Evolutionary conservation across 208 protist species (phyloP), one percentile per base, ranked within the genome.

Genomic region (Acanthamoeba castellanii): DNA sequence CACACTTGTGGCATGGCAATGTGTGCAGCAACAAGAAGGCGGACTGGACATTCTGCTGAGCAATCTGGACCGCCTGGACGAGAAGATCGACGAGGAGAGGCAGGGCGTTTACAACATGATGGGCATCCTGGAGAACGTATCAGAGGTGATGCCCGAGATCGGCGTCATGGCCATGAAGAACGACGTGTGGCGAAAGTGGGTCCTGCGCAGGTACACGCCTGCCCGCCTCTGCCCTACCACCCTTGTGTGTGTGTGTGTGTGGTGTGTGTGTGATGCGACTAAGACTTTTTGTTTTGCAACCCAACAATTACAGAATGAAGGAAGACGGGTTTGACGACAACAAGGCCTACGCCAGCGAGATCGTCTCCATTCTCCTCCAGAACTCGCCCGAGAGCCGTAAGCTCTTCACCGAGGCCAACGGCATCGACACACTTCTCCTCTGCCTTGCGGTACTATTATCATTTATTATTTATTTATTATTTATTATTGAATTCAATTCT

Each of bases 41-140:
- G 82, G 92, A 20, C 32, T 96, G 18, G 93, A 89, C 16, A 64
- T 78, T 45, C 93, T 97, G 20, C 32, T 97, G 25, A 72, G 82
- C 55, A 97, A 96, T 90, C 18, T 98, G 55, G 30, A 81, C 32
- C 81, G 94, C 57, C 87, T 98, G 37, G 82, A 97, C 85, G 78
- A 97, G 74, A 47, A 42, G 9, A 25, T 72, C 30, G 91, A 78
- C 18, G 97, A 98, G 45, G 97, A 98, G 68, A 25, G 37, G 55
- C 34, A 90, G 64, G 96, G 94, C n/a, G 92, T 97, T 45, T 92
- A 97, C 76, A 96, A 96, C 61, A 96, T 91, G 32, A 89, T 98
- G 34, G 72, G 30, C 85, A 97, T 98, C 27, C 32, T 98, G 68
- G 97, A 98, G 76, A 96, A 95, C 64, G 9, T 97, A n/a, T 87